Evolutionary conservation across 352 stramenopile species (phyloP).

Genomic region (Phytophthora sansomeana): DNA sequence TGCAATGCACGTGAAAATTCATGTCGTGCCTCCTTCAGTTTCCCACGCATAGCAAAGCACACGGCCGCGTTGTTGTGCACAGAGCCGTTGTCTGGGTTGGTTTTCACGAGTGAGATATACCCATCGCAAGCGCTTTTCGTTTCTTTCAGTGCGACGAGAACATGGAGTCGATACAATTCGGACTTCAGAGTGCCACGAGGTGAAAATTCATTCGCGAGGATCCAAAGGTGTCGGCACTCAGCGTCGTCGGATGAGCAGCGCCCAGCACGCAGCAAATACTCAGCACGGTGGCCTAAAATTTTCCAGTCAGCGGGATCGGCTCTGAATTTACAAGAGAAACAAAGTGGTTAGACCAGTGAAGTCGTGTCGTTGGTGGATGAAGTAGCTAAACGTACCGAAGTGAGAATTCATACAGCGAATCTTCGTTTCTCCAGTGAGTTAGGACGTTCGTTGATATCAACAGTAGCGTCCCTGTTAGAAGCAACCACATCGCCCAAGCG

Average conservation of each 20-base stretch:
- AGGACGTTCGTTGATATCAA: slow-evolving; percentile 27
- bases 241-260: slow-evolving; percentile 14
- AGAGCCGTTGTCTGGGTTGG: not conserved
- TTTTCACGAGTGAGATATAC: slow-evolving; percentile 23
- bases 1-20: slow-evolving; percentile 18
- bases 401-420: slow-evolving; percentile 37
- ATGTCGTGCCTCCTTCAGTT: slow-evolving; percentile 4
- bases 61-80: slow-evolving; percentile 38
- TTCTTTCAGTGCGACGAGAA: slow-evolving; percentile 17
- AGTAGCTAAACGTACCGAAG: slow-evolving; percentile 30
- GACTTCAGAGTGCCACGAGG: slow-evolving; percentile 30
- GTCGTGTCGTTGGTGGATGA: not conserved
- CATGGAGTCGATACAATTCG: slow-evolving; percentile 31
- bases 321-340: slow-evolving; percentile 2
- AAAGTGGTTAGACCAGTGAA: slow-evolving; percentile 1
- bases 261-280: slow-evolving; percentile 5
- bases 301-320: slow-evolving; percentile 57
- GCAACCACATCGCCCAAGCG: slow-evolving; percentile 1
- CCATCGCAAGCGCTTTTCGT: slow-evolving; percentile 13
- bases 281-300: slow-evolving; percentile 34
- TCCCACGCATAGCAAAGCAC: slow-evolving; percentile 15
- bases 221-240: slow-evolving; percentile 18
- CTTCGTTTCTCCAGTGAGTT: slow-evolving; percentile 37
- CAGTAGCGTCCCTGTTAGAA: slow-evolving; percentile 18
- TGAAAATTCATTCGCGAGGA: slow-evolving; percentile 25